phyloP scores from a whole-genome alignment of 495 filamentous ascomycete genomes.

The Lophiostoma macrostomum region DNA sequence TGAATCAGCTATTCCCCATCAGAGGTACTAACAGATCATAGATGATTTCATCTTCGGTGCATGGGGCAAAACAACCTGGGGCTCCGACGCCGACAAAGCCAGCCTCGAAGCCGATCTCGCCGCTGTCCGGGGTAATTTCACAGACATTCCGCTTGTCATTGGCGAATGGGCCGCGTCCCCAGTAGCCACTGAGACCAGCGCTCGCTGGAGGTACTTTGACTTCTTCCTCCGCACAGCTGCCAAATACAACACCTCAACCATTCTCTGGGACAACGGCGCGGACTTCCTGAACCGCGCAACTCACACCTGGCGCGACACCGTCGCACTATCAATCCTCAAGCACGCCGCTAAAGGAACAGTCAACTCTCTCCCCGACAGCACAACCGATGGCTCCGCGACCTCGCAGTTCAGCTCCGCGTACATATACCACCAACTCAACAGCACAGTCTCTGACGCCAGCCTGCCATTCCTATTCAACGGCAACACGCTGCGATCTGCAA shows the following conservation, averaged over 20 bases:
- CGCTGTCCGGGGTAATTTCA: conserved; percentile 52
- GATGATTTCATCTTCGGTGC: conserved; percentile 53
- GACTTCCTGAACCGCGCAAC: conserved; percentile 48
- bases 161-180: conserved; percentile 58
- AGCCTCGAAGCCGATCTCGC: conserved; percentile 51
- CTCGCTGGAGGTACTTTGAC: conserved; percentile 59
- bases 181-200: conserved; percentile 51
- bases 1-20: not conserved
- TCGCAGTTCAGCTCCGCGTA: conserved; percentile 52
- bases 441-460: conserved; percentile 42
- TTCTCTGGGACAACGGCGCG: conserved; percentile 60
- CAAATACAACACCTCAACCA: conserved; percentile 47
- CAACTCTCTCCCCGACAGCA: conserved; percentile 56
- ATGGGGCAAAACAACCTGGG: conserved; percentile 62
- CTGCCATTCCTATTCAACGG: conserved; percentile 54
- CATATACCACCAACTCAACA: conserved; percentile 55
- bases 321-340: conserved; percentile 47
- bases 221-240: conserved; percentile 49
- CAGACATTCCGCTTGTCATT: conserved; percentile 53
- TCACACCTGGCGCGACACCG: conserved; percentile 50
- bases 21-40: conserved; percentile 6
- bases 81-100: conserved; percentile 53
- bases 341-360: conserved; percentile 45
- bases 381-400: conserved; percentile 46
- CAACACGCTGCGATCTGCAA: conserved; percentile 47